Percentiles rank a stretch among this genome's conserved stretches.
phyloP scores from a whole-genome alignment of 108 stramenopile genomes.

The Fragilariopsis cylindrus region DNA sequence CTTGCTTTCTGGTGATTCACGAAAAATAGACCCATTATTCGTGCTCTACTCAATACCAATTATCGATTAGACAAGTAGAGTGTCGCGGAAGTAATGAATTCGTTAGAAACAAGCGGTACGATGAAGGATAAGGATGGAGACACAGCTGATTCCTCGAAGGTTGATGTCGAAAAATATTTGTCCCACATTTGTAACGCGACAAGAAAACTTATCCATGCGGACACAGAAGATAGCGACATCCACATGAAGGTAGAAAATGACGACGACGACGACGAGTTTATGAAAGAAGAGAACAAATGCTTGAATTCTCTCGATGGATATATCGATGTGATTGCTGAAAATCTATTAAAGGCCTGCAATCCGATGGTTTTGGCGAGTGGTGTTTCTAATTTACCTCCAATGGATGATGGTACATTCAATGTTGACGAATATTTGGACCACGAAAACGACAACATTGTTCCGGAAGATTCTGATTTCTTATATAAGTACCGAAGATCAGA shows the following conservation, averaged over 20 bases:
- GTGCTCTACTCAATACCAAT: too few relatives aligned
- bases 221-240: slow-evolving; percentile 6
- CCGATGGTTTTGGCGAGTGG: not conserved
- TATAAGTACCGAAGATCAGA: slow-evolving; percentile 50
- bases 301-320: slow-evolving; percentile 6
- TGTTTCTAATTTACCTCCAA: slow-evolving; percentile 13
- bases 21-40: too few relatives aligned
- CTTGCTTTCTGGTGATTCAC: too few relatives aligned
- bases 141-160: not conserved
- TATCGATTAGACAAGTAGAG: too few relatives aligned
- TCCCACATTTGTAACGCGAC: slow-evolving; percentile 5
- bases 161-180: slow-evolving; percentile 8
- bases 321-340: slow-evolving; percentile 22
- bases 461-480: not conserved
- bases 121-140: slow-evolving; percentile 7
- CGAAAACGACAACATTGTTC: slow-evolving; percentile 8
- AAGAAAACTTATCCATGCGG: not conserved
- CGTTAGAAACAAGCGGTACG: not conserved
- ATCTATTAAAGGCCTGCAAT: slow-evolving; percentile 11
- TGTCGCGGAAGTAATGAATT: not conserved
- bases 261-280: not conserved
- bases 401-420: not conserved
- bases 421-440: slow-evolving; percentile 10
- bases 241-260: not conserved
- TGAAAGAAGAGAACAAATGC: not conserved